phyloP scores from a whole-genome alignment of 1,284 basidiomycete genomes.

The Rugosomyces carneus region DNA sequence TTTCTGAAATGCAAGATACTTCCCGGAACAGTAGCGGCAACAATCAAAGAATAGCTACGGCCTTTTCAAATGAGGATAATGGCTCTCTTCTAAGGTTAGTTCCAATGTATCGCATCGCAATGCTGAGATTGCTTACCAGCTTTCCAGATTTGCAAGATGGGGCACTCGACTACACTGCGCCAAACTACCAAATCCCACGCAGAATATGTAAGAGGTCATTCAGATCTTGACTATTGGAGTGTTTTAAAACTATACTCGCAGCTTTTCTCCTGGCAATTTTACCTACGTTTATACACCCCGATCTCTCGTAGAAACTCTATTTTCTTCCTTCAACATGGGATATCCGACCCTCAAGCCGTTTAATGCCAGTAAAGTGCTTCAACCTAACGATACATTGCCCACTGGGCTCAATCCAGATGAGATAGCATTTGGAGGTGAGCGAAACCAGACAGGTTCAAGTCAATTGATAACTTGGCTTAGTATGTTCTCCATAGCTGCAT shows the following conservation, averaged over 20 bases:
- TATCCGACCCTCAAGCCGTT: constrained; percentile 22
- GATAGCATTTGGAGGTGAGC: constrained; percentile 21
- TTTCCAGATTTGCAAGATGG: constrained; percentile 33
- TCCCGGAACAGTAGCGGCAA: constrained; percentile 11
- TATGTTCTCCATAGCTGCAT: constrained; percentile 18
- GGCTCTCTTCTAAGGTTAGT: constrained; percentile 24
- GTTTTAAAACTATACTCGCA: constrained; percentile 8
- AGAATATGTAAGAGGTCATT: constrained; percentile 24
- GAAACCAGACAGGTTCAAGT: background rate
- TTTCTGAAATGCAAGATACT: constrained; percentile 20
- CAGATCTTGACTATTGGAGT: background rate
- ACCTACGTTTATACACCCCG: constrained; percentile 34
- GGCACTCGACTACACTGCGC: constrained; percentile 34
- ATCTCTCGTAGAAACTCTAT: constrained; percentile 25
- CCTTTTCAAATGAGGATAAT: constrained; percentile 16
- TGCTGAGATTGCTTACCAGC: constrained; percentile 4
- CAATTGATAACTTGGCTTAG: background rate
- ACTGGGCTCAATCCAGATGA: constrained; percentile 19
- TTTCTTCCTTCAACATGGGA: constrained; percentile 24
- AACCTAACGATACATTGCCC: constrained; percentile 21
- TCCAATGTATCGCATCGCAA: background rate
- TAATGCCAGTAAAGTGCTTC: constrained; percentile 16
- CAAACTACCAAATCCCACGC: constrained; percentile 25
- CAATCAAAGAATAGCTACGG: constrained; percentile 1
- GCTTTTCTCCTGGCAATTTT: constrained; percentile 20